These are phyloP conservation scores for Actinomucor elegans DNA, from an alignment of 371 early-diverging fungal genomes.

Conservation along the genomic window DNA sequence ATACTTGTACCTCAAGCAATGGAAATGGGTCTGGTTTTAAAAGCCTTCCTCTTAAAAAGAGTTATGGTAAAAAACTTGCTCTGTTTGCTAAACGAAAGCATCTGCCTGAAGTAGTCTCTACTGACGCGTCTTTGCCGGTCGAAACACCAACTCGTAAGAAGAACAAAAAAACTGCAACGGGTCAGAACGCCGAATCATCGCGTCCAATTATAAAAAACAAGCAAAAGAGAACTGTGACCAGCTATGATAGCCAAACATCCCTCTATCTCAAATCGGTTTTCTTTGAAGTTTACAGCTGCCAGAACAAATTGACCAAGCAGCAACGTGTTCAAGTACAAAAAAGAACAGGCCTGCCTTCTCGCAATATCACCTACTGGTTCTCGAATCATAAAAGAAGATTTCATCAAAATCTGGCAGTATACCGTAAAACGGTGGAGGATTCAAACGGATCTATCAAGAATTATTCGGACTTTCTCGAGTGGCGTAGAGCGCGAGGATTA, in stretches of 20 bases:
- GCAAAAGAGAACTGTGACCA: slow-evolving; percentile 42
- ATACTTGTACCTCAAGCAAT: too few relatives aligned
- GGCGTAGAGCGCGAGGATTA: slow-evolving; percentile 10
- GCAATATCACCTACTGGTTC: slow-evolving; percentile 52
- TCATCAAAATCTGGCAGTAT: slow-evolving; percentile 9
- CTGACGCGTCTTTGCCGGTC: too few relatives aligned
- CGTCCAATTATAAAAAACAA: too few relatives aligned
- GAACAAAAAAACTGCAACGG: neutral
- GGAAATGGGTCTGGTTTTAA: too few relatives aligned
- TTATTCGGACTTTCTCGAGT: slow-evolving; percentile 30
- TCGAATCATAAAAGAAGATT: slow-evolving; percentile 45
- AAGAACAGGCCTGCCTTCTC: slow-evolving; percentile 32
- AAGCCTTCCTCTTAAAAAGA: too few relatives aligned
- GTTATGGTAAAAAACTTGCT: too few relatives aligned
- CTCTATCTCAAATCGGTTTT: slow-evolving; percentile 40
- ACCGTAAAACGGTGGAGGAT: slow-evolving; percentile 3
- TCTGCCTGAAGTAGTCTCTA: too few relatives aligned
- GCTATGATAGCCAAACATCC: slow-evolving; percentile 39
- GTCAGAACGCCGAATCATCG: too few relatives aligned
- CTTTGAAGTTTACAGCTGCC: slow-evolving; percentile 36
- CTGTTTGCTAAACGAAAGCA: too few relatives aligned
- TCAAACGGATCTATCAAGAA: slow-evolving; percentile 3
- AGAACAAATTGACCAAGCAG: slow-evolving; percentile 31
- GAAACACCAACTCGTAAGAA: neutral
- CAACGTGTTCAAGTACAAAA: slow-evolving; percentile 26